These are phyloP conservation scores for Heterobasidion irregulare DNA, from an alignment of 1,284 basidiomycete species.

Conservation along the genomic window DNA sequence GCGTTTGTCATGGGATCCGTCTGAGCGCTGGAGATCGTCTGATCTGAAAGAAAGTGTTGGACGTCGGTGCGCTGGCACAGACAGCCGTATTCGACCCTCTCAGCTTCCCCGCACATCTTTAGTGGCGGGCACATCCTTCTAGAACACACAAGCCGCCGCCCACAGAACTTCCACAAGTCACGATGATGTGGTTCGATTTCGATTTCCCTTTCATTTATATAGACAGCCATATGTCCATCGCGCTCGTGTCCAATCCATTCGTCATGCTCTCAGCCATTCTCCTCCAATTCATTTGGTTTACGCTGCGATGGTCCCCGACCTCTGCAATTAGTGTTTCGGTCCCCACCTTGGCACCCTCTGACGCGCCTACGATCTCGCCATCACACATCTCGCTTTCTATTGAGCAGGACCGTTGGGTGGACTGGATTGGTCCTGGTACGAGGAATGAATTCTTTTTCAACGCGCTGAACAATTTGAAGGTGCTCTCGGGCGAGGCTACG, in stretches of 20 bases:
- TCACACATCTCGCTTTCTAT: constrained; percentile 58
- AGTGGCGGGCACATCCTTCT: too few species aligned
- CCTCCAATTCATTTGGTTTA: background rate
- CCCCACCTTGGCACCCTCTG: constrained; percentile 12
- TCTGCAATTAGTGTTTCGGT: background rate
- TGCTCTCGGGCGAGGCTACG: constrained; percentile 46
- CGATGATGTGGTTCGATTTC: background rate
- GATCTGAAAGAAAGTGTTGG: too few species aligned
- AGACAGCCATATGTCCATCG: background rate
- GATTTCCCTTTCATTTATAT: background rate
- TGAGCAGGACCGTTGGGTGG: constrained; percentile 59
- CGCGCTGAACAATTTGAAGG: constrained; percentile 43
- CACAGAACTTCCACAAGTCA: background rate
- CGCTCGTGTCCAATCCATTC: background rate
- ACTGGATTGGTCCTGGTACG: constrained; percentile 46
- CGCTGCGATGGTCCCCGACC: background rate
- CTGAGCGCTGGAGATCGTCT: too few species aligned
- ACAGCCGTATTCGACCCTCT: too few species aligned
- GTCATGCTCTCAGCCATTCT: background rate
- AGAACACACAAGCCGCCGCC: too few species aligned
- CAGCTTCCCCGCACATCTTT: too few species aligned
- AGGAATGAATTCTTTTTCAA: constrained; percentile 51
- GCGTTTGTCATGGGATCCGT: too few species aligned
- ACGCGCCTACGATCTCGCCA: constrained; percentile 24
- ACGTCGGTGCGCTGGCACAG: too few species aligned